Evolutionary conservation across 1,284 basidiomycete species (phyloP), one percentile per base, ranked within the genome.

Genomic region (Apiotrichum siamense): DNA sequence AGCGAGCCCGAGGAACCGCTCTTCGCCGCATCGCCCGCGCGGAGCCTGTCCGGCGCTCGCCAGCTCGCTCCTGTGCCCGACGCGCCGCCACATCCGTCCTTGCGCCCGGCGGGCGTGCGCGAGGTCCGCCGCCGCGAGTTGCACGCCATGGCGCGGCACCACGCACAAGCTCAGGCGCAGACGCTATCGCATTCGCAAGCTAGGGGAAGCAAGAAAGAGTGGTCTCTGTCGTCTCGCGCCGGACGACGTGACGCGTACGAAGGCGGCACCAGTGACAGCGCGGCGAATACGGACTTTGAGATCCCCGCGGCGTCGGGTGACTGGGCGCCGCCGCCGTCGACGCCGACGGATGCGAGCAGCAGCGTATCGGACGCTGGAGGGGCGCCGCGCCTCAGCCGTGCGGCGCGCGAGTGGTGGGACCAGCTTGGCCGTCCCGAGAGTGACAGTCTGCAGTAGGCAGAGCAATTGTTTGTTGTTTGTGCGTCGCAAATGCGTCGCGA

Each of bases 71-170:
- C 45, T 10, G 63, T 69, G 0, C 67, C 69, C 10, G 57, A 57
- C 21, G 55, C 69, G 9, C 69, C 69, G 1, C 58, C 55, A 27
- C 69, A 71, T 50, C 69, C 69, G 1, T 52, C 48, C 10, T 47
- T 70, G 1, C 62, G 64, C 24, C 56, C 62, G 0, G 61, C 62
- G 2, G 69, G 69, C 3, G 51, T 69, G 4, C 50, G 56, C 1
- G 67, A 64, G 47, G 32, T 67, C 5, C 27, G 56, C n/a, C 45
- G 48, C 17, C 54, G 66, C n/a, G 49, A 61, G 18, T 21, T 37
- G 2, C 50, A 38, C 4, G 57, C 49, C 3, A 50, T 52, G 49
- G 44, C 25, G 2, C 57, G 52, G 2, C 50, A 58, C 25, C 49
- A 18, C 7, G 42, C 13, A 1, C 52, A 58, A 45, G 10, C 31